Percentiles rank a stretch among this genome's conserved stretches.
phyloP scores from a whole-genome alignment of 805 yeast species.

The Starmera pachycereana region DNA sequence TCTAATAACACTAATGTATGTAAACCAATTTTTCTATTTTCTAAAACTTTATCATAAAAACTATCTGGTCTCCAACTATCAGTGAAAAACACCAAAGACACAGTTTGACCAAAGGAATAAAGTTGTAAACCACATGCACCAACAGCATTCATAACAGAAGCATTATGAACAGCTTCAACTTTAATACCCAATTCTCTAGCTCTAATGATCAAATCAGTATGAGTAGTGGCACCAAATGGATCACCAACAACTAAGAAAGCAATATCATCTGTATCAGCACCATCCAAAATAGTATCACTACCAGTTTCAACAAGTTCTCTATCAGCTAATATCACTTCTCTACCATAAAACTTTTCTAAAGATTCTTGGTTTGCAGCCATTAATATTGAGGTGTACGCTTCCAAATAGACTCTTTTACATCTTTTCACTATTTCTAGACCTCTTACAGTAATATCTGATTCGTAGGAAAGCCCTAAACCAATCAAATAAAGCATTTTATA shows the following conservation, averaged over 20 bases:
- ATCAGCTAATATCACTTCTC: slow-evolving; percentile 80
- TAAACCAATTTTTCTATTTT: slow-evolving; percentile 81
- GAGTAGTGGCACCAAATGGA: slow-evolving; percentile 97
- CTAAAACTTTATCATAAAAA: slow-evolving; percentile 81
- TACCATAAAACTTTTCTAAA: slow-evolving; percentile 77
- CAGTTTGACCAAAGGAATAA: slow-evolving; percentile 93
- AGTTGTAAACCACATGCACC: slow-evolving; percentile 96
- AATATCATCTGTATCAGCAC: slow-evolving; percentile 72
- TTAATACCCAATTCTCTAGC: slow-evolving; percentile 77
- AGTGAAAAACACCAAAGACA: slow-evolving; percentile 92
- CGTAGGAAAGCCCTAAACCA: slow-evolving; percentile 87
- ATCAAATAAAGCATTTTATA: slow-evolving; percentile 70
- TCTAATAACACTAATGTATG: slow-evolving; percentile 85
- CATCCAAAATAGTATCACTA: slow-evolving; percentile 69
- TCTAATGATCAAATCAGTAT: slow-evolving; percentile 84
- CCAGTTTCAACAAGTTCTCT: slow-evolving; percentile 90
- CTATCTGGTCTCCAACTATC: slow-evolving; percentile 96
- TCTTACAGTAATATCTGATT: slow-evolving; percentile 85
- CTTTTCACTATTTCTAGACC: slow-evolving; percentile 77
- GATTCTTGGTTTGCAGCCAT: slow-evolving; percentile 81
- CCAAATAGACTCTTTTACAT: slow-evolving; percentile 87
- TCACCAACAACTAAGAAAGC: slow-evolving; percentile 97
- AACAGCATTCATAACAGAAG: slow-evolving; percentile 96
- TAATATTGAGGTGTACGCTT: slow-evolving; percentile 88
- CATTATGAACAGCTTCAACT: slow-evolving; percentile 84